phyloP scores from a whole-genome alignment of 164 flowering plant genomes.

The Vitis rotundifolia region DNA sequence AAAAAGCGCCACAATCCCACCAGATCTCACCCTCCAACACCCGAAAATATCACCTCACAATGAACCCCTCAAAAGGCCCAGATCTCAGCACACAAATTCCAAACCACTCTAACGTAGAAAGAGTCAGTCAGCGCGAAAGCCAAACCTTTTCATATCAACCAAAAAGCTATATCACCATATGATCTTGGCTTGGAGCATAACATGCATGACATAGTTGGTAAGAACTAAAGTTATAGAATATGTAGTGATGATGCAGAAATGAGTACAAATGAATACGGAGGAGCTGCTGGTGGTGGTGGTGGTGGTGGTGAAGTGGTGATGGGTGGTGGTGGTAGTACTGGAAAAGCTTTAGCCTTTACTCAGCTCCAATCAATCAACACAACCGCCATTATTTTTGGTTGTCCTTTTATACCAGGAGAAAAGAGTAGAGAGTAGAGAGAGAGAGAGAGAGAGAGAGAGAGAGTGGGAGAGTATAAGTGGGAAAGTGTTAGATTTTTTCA shows the following conservation, averaged over 20 bases:
- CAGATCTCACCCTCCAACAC: background rate
- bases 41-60: background rate
- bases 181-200: no score
- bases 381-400: slow-evolving; percentile 30
- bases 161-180: no score
- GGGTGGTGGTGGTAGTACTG: no score
- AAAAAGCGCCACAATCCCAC: background rate
- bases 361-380: slow-evolving; percentile 35
- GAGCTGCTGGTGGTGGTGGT: no score
- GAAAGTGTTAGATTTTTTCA: slow-evolving; percentile 9
- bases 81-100: background rate
- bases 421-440: background rate
- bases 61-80: slow-evolving; percentile 7
- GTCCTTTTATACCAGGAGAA: slow-evolving; percentile 14
- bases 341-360: background rate
- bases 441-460: background rate
- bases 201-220: no score
- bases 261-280: no score
- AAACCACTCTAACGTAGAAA: background rate
- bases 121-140: no score
- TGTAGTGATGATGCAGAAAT: no score
- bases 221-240: no score
- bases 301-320: no score
- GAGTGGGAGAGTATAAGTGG: slow-evolving; percentile 4
- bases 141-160: no score